phyloP scores from a whole-genome alignment of 257 asterid genomes.

The Solanum chaucha region DNA sequence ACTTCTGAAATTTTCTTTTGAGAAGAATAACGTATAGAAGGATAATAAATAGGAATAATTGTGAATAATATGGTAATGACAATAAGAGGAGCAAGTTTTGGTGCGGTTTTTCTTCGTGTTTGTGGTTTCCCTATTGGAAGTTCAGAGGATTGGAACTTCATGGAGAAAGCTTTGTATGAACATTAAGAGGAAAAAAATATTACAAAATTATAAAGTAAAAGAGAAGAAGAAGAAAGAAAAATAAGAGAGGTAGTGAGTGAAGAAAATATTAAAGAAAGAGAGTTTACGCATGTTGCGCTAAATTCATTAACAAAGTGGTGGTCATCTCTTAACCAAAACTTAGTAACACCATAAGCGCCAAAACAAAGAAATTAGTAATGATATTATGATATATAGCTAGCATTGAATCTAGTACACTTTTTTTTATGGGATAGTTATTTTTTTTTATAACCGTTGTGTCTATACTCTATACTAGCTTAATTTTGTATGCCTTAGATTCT shows the following conservation, averaged over 20 bases:
- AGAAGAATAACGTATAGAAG: conserved; percentile 11
- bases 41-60: conserved; percentile 36
- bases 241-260: not conserved
- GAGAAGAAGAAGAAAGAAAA: not conserved
- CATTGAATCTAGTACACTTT: not conserved
- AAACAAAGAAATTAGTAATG: not conserved
- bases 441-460: not conserved
- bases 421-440: not conserved
- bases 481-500: not conserved
- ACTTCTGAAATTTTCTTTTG: conserved; percentile 11
- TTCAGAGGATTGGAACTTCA: conserved; percentile 50
- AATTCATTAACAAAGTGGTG: not conserved
- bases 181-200: not conserved
- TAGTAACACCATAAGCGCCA: not conserved
- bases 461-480: not conserved
- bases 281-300: conserved; percentile 3
- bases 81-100: conserved; percentile 33
- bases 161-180: not conserved
- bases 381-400: not conserved
- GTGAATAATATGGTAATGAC: conserved; percentile 33
- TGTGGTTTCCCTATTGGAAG: conserved; percentile 40
- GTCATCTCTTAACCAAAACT: not conserved
- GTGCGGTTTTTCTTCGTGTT: conserved; percentile 21
- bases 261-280: not conserved
- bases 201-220: not conserved